Evolutionary conservation across 108 stramenopile genomes (phyloP).

Genomic region (Aurantiochytrium sp.): DNA sequence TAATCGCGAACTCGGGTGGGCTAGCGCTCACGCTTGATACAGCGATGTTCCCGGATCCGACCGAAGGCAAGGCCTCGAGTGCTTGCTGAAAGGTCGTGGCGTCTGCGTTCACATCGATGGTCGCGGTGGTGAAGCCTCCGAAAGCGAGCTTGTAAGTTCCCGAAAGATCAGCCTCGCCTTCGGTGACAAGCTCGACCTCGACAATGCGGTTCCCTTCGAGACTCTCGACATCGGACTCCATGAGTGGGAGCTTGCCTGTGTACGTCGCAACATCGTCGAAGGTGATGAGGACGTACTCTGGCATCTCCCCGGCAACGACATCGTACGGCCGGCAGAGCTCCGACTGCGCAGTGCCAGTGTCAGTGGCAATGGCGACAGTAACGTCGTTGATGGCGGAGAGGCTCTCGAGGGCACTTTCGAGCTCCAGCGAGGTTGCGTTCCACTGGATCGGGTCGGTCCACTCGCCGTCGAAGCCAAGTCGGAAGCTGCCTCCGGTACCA

Average conservation of each 20-base stretch:
- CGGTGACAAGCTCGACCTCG: constrained; percentile 32
- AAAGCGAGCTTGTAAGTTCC: constrained; percentile 66
- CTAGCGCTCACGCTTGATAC: not conserved
- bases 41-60: constrained; percentile 37
- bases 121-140: constrained; percentile 54
- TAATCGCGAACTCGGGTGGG: constrained; percentile 56
- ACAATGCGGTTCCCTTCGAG: constrained; percentile 46
- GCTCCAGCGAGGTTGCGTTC: constrained; percentile 47
- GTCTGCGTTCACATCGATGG: constrained; percentile 42
- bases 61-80: constrained; percentile 60
- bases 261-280: not conserved
- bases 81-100: constrained; percentile 51
- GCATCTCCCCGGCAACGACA: not conserved
- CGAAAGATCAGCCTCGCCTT: constrained; percentile 45
- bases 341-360: not conserved
- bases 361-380: not conserved
- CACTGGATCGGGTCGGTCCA: constrained; percentile 57
- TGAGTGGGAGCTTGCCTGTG: constrained; percentile 40
- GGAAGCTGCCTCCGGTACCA: constrained; percentile 70
- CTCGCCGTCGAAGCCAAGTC: constrained; percentile 58
- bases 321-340: not conserved
- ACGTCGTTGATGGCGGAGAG: not conserved
- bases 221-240: constrained; percentile 40
- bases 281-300: not conserved
- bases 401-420: not conserved